Evolutionary conservation across 257 asterid species (phyloP).

Genomic region (Voacanga thouarsii): DNA sequence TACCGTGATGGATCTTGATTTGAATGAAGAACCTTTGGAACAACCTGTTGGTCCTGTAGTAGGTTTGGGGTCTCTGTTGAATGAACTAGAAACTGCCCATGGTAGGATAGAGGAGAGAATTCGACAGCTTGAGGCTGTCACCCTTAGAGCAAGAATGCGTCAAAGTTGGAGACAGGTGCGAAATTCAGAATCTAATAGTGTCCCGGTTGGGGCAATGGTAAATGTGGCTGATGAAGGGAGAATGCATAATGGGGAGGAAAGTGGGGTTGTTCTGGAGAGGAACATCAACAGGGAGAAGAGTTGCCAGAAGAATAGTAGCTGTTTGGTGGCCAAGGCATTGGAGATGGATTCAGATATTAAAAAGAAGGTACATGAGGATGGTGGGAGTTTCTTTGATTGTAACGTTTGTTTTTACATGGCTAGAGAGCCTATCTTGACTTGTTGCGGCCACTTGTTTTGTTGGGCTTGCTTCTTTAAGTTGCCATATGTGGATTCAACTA

Average conservation of each 20-base stretch:
- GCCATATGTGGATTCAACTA: slow-evolving; percentile 39
- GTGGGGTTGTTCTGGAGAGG: slow-evolving; percentile 27
- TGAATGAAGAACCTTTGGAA: slow-evolving; percentile 65
- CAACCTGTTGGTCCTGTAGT: slow-evolving; percentile 39
- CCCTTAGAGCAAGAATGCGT: slow-evolving; percentile 69
- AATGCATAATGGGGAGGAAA: slow-evolving; percentile 25
- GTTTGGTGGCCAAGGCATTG: slow-evolving; percentile 76
- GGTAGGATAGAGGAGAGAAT: slow-evolving; percentile 71
- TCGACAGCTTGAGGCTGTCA: slow-evolving; percentile 77
- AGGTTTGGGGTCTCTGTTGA: slow-evolving; percentile 47
- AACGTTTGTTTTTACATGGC: slow-evolving; percentile 45
- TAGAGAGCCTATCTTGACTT: slow-evolving; percentile 46
- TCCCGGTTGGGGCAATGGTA: slow-evolving; percentile 25
- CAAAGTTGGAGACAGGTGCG: slow-evolving; percentile 57
- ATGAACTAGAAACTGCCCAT: slow-evolving; percentile 56
- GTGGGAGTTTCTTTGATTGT: slow-evolving; percentile 49
- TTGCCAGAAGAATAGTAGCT: slow-evolving; percentile 67
- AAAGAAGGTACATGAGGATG: slow-evolving; percentile 47
- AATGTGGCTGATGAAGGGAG: slow-evolving; percentile 30
- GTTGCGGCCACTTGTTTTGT: slow-evolving; percentile 58
- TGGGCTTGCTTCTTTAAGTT: slow-evolving; percentile 59
- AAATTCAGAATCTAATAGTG: slow-evolving; percentile 28
- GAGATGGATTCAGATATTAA: slow-evolving; percentile 48
- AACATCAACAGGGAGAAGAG: slow-evolving; percentile 43
- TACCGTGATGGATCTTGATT: slow-evolving; percentile 64